Evolutionary conservation across 2,329 filamentous ascomycete genomes (phyloP).

Genomic region (Verticillium longisporum): DNA sequence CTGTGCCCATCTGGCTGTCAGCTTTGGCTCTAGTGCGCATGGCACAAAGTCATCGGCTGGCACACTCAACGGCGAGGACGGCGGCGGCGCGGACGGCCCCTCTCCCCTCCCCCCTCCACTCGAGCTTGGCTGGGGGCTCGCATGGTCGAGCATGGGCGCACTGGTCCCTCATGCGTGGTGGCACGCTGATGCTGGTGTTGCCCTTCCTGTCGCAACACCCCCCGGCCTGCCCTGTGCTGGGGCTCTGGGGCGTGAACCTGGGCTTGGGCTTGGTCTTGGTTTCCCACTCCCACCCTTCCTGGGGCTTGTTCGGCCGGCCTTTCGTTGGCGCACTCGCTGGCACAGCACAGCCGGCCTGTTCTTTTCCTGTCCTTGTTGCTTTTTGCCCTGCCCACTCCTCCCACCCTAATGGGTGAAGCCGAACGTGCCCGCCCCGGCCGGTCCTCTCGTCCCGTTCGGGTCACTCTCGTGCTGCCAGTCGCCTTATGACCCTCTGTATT

Average conservation of each 20-base stretch:
- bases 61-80: not conserved
- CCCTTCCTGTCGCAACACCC: not conserved
- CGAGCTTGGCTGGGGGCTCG: not conserved
- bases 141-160: not conserved
- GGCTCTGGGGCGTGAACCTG: too few species aligned
- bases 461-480: not conserved
- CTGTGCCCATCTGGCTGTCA: not conserved
- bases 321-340: not conserved
- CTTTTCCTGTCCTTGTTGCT: not conserved
- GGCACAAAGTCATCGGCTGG: not conserved
- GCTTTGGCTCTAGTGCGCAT: not conserved
- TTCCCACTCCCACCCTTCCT: not conserved
- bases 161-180: not conserved
- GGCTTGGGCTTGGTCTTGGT: not conserved
- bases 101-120: not conserved
- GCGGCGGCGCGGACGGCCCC: not conserved
- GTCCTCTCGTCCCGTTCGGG: not conserved
- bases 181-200: not conserved
- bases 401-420: not conserved
- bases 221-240: not conserved
- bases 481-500: slow-evolving; percentile 15
- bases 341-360: not conserved
- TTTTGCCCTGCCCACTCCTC: not conserved
- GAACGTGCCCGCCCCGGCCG: not conserved
- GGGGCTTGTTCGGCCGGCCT: not conserved